Conservation (phyloP, 148 eudicot genomes). For the Rhododendron henanense region DNA sequence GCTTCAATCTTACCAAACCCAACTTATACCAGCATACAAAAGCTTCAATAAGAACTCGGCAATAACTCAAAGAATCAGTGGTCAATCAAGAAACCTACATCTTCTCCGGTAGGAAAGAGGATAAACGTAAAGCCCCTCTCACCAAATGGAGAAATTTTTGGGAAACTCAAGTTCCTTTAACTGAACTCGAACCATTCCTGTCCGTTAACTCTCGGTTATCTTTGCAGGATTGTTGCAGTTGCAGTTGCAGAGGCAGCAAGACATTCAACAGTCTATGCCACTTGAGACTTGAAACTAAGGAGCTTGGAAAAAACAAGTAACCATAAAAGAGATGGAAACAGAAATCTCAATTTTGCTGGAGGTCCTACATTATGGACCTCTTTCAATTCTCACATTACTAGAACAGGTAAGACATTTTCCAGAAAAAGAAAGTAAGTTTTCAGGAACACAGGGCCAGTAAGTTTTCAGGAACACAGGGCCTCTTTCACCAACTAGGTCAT, state of each 20-base stretch:
- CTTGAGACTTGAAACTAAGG: conserved; percentile 47
- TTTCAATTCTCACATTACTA: neutral
- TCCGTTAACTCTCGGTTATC: conserved; percentile 33
- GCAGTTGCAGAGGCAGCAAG: conserved; percentile 47
- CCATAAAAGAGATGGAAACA: conserved; percentile 25
- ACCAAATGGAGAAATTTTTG: too few species aligned
- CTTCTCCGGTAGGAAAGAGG: too few species aligned
- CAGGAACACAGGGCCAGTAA: conserved; percentile 8
- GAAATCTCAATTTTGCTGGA: conserved; percentile 24
- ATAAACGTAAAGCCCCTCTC: too few species aligned
- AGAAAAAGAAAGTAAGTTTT: neutral
- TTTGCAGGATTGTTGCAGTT: conserved; percentile 62
- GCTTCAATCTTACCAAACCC: too few species aligned
- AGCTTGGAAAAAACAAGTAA: conserved; percentile 33
- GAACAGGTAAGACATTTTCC: neutral
- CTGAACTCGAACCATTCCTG: too few species aligned
- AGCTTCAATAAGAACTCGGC: too few species aligned
- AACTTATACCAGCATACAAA: too few species aligned
- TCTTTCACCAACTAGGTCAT: conserved; percentile 15
- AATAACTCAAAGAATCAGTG: too few species aligned
- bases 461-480: conserved; percentile 7
- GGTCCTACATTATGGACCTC: conserved; percentile 13
- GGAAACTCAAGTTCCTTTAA: too few species aligned
- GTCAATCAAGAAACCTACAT: too few species aligned
- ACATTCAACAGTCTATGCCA: conserved; percentile 60